Evolutionary conservation across 2,329 filamentous ascomycete species (phyloP), one percentile per base, ranked within the genome.

Genomic region (Emergomyces orientalis): DNA sequence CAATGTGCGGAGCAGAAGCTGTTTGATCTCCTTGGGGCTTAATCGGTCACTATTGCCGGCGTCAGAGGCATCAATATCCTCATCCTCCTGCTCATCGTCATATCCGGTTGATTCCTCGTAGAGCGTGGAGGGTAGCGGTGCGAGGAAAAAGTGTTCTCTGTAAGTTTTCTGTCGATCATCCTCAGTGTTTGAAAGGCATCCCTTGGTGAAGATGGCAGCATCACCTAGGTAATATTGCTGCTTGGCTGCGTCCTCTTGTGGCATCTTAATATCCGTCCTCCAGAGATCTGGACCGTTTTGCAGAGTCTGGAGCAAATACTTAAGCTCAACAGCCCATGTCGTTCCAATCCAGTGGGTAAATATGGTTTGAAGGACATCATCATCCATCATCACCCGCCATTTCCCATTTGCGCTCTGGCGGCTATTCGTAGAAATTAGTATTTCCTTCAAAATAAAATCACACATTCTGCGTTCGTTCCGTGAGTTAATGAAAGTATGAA

Each of bases 381-480:
- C 77, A 62, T 80, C 77, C 70, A 78, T 76, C 74, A 77, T 78
- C 60, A 79, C 77, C 1, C 76, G 72, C 63, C 78, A 79, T 63
- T 78, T 79, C 1, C 78, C 78, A 60, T 79, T 79, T 30, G 77
- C 64, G 43, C 77, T 75, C 45, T 73, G 75, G 9, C 76, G 75
- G 32, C 65, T 67, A 58, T 30, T 22, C 8, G 27, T 41, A 61
- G 13, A 57, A 14, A 37, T 56, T 37, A 56, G 52, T 37, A 25
- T 56, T 22, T 30, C 1, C 1, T 30, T 3, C 6, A n/a, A 45
- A 22, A 19, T 58, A 56, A 58, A 32, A 32, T n/a, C 45, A 14
- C 17, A 13, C 52, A 41, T 37, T 13, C 3, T 61, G 32, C 9
- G 27, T 25, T 14, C 13, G 27, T 30, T 19, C 14, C 51, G 22